These are phyloP conservation scores for Suhomyces ambrosiae DNA, from an alignment of 1,139 yeast species.

Conservation along the genomic window DNA sequence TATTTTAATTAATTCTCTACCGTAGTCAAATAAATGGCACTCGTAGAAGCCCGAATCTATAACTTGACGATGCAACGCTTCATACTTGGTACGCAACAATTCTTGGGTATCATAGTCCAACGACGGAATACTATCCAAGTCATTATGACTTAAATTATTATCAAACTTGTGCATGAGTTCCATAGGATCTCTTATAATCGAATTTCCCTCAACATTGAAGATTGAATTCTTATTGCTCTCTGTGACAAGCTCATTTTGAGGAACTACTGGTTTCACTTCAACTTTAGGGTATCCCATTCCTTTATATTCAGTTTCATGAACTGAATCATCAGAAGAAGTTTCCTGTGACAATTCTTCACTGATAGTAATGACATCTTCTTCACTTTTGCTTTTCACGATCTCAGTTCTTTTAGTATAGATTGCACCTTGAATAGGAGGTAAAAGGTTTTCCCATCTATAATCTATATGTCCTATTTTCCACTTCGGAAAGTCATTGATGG, in stretches of 20 bases:
- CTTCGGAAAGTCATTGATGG: constrained; percentile 49
- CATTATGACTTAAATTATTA: constrained; percentile 52
- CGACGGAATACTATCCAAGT: constrained; percentile 58
- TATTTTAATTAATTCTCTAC: constrained; percentile 66
- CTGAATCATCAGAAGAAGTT: constrained; percentile 15
- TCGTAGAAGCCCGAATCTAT: constrained; percentile 63
- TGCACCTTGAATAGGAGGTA: constrained; percentile 92
- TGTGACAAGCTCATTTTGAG: constrained; percentile 47
- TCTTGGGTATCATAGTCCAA: constrained; percentile 71
- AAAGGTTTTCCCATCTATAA: constrained; percentile 65
- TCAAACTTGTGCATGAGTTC: constrained; percentile 59
- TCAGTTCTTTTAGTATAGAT: constrained; percentile 33
- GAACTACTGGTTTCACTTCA: constrained; percentile 46
- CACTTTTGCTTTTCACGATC: not conserved
- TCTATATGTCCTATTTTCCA: constrained; percentile 69
- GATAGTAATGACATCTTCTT: constrained; percentile 17
- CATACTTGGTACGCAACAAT: constrained; percentile 56
- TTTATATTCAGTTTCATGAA: constrained; percentile 6
- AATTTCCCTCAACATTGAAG: constrained; percentile 36
- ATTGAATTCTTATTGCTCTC: constrained; percentile 36
- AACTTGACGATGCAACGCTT: constrained; percentile 58
- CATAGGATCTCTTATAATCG: constrained; percentile 56
- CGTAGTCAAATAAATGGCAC: constrained; percentile 74
- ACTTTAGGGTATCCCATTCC: constrained; percentile 43
- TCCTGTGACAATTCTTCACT: constrained; percentile 19